Conservation (phyloP, 1,139 yeast species). For the Blastobotrys malaysiensis region DNA sequence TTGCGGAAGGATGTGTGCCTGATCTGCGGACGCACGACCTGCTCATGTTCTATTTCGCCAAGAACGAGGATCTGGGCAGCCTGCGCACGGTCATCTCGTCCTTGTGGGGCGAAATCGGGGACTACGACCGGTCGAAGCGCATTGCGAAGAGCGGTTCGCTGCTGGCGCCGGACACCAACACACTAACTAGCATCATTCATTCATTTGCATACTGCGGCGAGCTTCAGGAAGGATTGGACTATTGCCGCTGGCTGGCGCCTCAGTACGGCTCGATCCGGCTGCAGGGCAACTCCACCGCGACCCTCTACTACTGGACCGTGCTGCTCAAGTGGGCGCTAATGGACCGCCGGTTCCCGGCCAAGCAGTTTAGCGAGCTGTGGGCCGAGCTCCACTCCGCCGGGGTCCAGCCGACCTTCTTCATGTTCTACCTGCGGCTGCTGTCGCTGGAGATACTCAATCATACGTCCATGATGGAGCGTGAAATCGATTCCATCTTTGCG, state of each 20-base stretch:
- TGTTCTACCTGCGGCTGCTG: conserved; percentile 19
- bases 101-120: conserved; percentile 26
- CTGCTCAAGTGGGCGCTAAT: conserved; percentile 27
- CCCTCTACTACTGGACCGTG: conserved; percentile 26
- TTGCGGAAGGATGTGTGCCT: conserved; percentile 26
- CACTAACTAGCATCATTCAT: conserved; percentile 30
- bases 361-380: conserved; percentile 28
- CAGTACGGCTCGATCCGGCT: conserved; percentile 23
- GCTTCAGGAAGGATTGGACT: conserved; percentile 26
- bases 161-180: conserved; percentile 24
- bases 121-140: conserved; percentile 3
- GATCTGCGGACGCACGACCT: conserved; percentile 31
- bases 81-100: conserved; percentile 23
- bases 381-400: neutral
- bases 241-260: conserved; percentile 21
- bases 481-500: conserved; percentile 10
- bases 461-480: conserved; percentile 15
- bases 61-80: conserved; percentile 22
- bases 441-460: conserved; percentile 10
- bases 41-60: conserved; percentile 28
- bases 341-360: conserved; percentile 20
- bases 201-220: conserved; percentile 28
- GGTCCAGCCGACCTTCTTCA: conserved; percentile 18
- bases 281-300: conserved; percentile 12
- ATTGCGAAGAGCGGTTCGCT: conserved; percentile 15